phyloP scores from a whole-genome alignment of 768 basidiomycete species.

The Hypholoma sublateritium region DNA sequence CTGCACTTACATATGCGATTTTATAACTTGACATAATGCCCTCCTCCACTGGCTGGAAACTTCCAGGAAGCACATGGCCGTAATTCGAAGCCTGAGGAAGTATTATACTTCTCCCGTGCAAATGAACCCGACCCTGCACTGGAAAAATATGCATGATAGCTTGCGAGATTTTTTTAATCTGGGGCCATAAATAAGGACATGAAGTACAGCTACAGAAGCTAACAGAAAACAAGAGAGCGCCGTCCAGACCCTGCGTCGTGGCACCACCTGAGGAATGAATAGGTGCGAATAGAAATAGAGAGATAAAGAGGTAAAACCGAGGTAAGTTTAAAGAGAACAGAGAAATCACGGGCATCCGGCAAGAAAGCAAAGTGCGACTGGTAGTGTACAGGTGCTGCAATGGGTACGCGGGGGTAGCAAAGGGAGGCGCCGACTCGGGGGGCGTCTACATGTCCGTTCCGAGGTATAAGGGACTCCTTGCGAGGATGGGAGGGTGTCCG shows the following conservation, averaged over 20 bases:
- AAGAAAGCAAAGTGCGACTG: constrained; percentile 12
- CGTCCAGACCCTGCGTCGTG: constrained; percentile 16
- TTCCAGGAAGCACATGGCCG: too few species aligned
- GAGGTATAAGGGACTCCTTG: constrained; percentile 16
- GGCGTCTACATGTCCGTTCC: constrained; percentile 17
- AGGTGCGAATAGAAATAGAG: constrained; percentile 6
- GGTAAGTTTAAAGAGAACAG: constrained; percentile 7
- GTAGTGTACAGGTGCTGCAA: constrained; percentile 21
- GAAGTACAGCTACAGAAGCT: constrained; percentile 17
- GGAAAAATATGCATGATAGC: neutral
- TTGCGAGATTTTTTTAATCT: constrained; percentile 6
- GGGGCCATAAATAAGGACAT: constrained; percentile 20
- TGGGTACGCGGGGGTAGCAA: constrained; percentile 15
- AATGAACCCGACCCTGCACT: neutral
- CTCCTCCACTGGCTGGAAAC: neutral
- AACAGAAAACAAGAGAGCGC: constrained; percentile 12
- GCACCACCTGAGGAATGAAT: constrained; percentile 9
- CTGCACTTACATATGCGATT: neutral
- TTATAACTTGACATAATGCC: neutral
- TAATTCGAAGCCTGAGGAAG: too few species aligned
- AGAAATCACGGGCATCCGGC: constrained; percentile 12
- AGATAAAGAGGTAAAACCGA: constrained; percentile 13
- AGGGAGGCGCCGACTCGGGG: constrained; percentile 11
- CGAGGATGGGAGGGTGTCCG: neutral
- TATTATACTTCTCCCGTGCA: too few species aligned